Base-by-base conservation (phyloP, 2,329 filamentous ascomycete species). In the Scleromitrula shiraiana region DNA sequence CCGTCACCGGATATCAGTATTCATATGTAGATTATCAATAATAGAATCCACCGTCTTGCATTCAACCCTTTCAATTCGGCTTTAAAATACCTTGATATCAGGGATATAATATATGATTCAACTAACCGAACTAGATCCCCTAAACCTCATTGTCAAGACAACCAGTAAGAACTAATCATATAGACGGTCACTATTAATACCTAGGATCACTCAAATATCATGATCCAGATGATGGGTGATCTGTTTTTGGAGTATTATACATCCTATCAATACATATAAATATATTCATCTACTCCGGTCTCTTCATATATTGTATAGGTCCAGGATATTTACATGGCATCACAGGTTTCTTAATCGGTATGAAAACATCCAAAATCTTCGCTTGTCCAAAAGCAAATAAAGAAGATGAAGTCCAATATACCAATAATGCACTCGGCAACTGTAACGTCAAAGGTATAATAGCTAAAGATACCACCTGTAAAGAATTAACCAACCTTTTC, bases 341-440 rank as follows among this genome's bases (percentile, higher is more conserved):
- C 12, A 67, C 53, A 2, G 62, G 59, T 23, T 56, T 53, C 22
- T 58, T 64, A 4, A 62, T 49, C 19, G 68, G 67, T 30, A 72
- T 65, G 22, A 66, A 58, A 41, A 61, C 66, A 19, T 68, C 63
- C 53, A 74, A 50, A 15, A 70, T 20, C 44, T 55, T 52, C 3
- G 59, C 61, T 55, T 74, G 71, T 14, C 65, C 43, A 26, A 64
- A 69, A 33, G 69, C 70, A 36, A 68, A 52, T 50, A 65, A 60
- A 23, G 65, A 65, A 50, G 69, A 73, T 4, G 64, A 67, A 26
- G 73, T 69, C 73, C 73, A 76, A 55, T 75, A 76, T 6, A 75
- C 54, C 57, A 74, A 56, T 50, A 75, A 62, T 0, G 68, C 71
- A 23, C 61, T 59, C 5, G 73, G 73, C 51, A 73, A 61, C 29